These are phyloP conservation scores for Chrysoporthe austroafricana DNA, from an alignment of 2,329 filamentous ascomycete species.

Conservation along the genomic window DNA sequence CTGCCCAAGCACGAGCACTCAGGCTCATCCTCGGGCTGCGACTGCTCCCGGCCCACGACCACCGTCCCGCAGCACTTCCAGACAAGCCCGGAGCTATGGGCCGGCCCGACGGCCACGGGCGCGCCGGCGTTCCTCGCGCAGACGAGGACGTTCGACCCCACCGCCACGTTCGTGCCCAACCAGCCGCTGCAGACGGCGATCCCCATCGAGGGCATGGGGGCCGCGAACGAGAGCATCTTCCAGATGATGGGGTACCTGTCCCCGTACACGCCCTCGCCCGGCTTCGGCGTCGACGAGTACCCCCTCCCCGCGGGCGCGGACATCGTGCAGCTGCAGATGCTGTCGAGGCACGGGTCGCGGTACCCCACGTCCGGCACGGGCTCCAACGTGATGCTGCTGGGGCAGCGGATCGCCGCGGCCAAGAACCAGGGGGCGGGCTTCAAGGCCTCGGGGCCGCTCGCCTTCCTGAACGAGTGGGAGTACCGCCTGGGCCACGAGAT, in stretches of 20 bases:
- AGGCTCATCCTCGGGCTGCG: conserved; percentile 12
- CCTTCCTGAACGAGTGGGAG: conserved; percentile 70
- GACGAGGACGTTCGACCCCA: conserved; percentile 69
- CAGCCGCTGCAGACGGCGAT: conserved; percentile 71
- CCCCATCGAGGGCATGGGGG: conserved; percentile 64
- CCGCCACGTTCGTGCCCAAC: conserved; percentile 68
- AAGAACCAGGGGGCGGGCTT: conserved; percentile 43
- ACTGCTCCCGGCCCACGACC: conserved; percentile 26
- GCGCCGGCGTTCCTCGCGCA: conserved; percentile 71
- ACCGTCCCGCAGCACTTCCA: conserved; percentile 66
- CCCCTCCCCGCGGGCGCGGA: conserved; percentile 67
- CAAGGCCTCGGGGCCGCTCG: conserved; percentile 60
- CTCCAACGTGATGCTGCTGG: conserved; percentile 56
- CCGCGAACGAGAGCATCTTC: conserved; percentile 68
- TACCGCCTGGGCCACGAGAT: conserved; percentile 73
- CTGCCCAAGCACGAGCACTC: conserved; percentile 21
- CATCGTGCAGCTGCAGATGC: conserved; percentile 72
- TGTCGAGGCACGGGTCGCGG: conserved; percentile 73
- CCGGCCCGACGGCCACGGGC: conserved; percentile 73
- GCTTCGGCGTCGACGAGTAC: conserved; percentile 76
- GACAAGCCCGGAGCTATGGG: conserved; percentile 62
- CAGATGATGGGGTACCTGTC: conserved; percentile 70
- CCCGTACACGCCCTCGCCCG: conserved; percentile 72
- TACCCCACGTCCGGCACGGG: conserved; percentile 67
- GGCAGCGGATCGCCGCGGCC: conserved; percentile 60